Evolutionary conservation across 164 flowering plant species (phyloP), one percentile per base, ranked within the genome.

Genomic region (Vitis amurensis): DNA sequence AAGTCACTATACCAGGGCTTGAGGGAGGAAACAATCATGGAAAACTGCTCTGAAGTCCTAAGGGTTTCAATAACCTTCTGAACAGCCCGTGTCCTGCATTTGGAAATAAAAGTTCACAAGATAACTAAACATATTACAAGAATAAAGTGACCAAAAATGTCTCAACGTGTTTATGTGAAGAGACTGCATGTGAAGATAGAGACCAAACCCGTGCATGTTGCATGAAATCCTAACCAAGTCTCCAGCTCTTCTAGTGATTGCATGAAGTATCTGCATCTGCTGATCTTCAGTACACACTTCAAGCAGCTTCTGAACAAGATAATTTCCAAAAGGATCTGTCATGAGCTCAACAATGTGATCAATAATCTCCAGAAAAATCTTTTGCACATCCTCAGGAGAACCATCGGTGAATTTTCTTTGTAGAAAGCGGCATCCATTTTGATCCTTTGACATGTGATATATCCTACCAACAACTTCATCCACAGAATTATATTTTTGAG

Each of bases 241-340:
- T 53, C 85, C 89, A 17, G 81, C 63, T 55, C 71, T 75, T 73
- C 75, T 74, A 23, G 92, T 89, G 55, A 89, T 71, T 11, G 72
- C 69, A 52, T 61, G 76, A 64, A 89, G 80, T 64, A 91, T 82
- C 72, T 82, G 83, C 80, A 73, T 82, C 49, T 69, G 76, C 61
- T 91, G 97, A 57, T 77, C 81, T 75, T 88, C 88, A 66, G 73
- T 52, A 58, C 93, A 91, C 51, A 91, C 90, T 68, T 88, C 93
- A n/a, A 91, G 78, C 69, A 91, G 80, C 80, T 89, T 91, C 72
- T 89, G 97, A 31, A 88, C 81, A n/a, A 88, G 85, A 70, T 91
- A 91, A 71, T 91, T 91, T 51, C 94, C 97, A 78, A 88, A 91
- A 30, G 91, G 89, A 71, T 91, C 87, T 4, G 76, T 81, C 91